Conservation (phyloP, 2,329 filamentous ascomycete species). For the Fusarium buxicola region DNA sequence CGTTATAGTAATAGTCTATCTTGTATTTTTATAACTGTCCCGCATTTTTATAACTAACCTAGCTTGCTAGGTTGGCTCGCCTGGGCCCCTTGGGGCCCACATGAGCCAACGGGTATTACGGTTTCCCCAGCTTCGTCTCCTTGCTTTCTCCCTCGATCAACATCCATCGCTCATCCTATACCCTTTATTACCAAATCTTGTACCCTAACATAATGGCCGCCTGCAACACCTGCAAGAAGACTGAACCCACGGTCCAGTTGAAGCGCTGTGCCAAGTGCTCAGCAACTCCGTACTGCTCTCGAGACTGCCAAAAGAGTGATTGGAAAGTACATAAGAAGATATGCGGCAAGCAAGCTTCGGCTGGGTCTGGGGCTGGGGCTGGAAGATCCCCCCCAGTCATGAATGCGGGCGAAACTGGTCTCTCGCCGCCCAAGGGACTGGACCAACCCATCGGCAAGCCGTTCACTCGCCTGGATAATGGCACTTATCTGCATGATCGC, state of each 20-base stretch:
- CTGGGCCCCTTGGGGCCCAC: no score
- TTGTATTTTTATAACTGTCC: no score
- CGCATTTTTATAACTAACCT: no score
- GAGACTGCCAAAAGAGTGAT: conserved; percentile 62
- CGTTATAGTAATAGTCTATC: no score
- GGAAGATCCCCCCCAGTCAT: background rate
- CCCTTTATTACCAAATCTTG: no score
- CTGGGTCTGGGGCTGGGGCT: background rate
- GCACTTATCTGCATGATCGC: conserved; percentile 58
- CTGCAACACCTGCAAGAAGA: conserved; percentile 48
- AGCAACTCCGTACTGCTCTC: conserved; percentile 61
- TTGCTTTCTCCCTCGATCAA: no score
- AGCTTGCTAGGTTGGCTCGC: no score
- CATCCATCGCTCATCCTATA: no score
- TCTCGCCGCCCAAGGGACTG: conserved; percentile 46
- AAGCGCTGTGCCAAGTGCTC: conserved; percentile 62
- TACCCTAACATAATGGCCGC: conserved; percentile 5
- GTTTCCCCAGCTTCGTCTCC: no score
- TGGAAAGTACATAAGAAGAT: conserved; percentile 62
- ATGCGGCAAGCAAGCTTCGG: conserved; percentile 49
- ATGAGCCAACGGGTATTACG: no score
- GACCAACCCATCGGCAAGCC: conserved; percentile 48
- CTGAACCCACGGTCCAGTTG: conserved; percentile 44
- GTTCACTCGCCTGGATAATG: conserved; percentile 54
- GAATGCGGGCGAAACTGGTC: background rate